These are phyloP conservation scores for Helianthus annuus DNA, from an alignment of 129 eudicot species.

Conservation along the genomic window HanXRQr2.0-SUNRISE NC_035435.2:167152724-167153223, in stretches of 20 bases:
- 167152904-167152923: too few relatives aligned
- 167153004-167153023: too few relatives aligned
- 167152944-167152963: too few relatives aligned
- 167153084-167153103: not conserved
- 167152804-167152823: not conserved
- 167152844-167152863: not conserved
- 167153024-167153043: too few relatives aligned
- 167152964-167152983: too few relatives aligned
- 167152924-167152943: too few relatives aligned
- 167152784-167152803: not conserved
- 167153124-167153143: slow-evolving; percentile 19
- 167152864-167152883: too few relatives aligned
- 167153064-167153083: not conserved
- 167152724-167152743: slow-evolving; percentile 4
- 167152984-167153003: too few relatives aligned
- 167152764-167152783: not conserved
- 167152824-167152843: not conserved
- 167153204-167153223: slow-evolving; percentile 5
- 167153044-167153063: too few relatives aligned
- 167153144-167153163: not conserved
- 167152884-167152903: too few relatives aligned
- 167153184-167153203: not conserved
- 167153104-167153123: not conserved
- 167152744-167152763: not conserved
- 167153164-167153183: slow-evolving; percentile 7